Conservation (phyloP, 1,284 basidiomycete genomes). For the Trametes pubescens region DNA sequence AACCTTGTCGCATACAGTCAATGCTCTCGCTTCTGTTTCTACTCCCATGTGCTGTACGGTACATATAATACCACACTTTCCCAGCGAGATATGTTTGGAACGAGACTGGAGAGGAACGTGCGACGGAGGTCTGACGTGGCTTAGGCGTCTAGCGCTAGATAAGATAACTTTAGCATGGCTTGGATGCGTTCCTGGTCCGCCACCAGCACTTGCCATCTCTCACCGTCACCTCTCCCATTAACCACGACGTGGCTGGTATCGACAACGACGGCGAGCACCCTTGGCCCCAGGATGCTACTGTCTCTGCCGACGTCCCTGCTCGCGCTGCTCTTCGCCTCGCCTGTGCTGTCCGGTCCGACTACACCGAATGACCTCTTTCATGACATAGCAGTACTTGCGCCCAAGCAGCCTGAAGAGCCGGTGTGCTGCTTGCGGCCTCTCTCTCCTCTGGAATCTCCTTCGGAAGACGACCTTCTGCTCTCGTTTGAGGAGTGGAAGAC, state of each 20-base stretch:
- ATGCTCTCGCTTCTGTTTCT: conserved; percentile 25
- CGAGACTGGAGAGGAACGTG: conserved; percentile 11
- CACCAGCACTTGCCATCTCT: conserved; percentile 2
- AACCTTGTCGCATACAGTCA: conserved; percentile 18
- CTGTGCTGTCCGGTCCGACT: conserved; percentile 48
- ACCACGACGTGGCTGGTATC: conserved; percentile 33
- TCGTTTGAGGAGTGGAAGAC: conserved; percentile 94
- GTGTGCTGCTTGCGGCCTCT: conserved; percentile 72
- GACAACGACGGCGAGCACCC: conserved; percentile 27
- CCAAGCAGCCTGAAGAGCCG: conserved; percentile 60
- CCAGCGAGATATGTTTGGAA: conserved; percentile 15
- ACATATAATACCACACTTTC: conserved; percentile 35
- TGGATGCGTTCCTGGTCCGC: background rate
- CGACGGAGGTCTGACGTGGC: conserved; percentile 26
- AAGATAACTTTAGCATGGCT: conserved; percentile 22
- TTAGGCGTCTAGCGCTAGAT: conserved; percentile 23
- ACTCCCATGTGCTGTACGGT: conserved; percentile 35
- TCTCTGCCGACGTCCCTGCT: conserved; percentile 45
- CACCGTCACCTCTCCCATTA: background rate
- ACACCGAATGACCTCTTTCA: conserved; percentile 69
- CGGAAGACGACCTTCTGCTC: conserved; percentile 72
- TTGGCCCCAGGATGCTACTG: conserved; percentile 35
- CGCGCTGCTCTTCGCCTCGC: conserved; percentile 51
- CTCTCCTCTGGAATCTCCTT: conserved; percentile 53
- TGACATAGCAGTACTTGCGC: conserved; percentile 55